phyloP scores from a whole-genome alignment of 768 basidiomycete genomes.

The Lactarius quietus region DNA sequence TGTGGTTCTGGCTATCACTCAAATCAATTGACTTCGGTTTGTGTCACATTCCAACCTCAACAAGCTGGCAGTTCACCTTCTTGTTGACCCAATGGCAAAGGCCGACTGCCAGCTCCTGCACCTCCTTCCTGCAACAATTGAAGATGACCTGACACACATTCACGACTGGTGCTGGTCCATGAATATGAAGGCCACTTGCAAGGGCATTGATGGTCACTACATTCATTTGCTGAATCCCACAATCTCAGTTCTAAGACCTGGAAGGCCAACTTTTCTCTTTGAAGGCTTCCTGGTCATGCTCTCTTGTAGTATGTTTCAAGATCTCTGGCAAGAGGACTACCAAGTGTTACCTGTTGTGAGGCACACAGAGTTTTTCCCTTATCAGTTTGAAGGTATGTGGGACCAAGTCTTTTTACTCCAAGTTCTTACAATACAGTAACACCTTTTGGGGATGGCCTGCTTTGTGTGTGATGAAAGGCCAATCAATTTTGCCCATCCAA shows the following conservation, averaged over 20 bases:
- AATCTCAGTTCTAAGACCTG: background rate
- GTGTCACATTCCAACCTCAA: no score
- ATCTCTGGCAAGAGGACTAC: background rate
- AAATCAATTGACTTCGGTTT: no score
- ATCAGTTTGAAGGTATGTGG: background rate
- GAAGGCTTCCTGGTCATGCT: background rate
- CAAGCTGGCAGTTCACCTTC: no score
- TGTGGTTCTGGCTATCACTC: no score
- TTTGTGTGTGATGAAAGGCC: no score
- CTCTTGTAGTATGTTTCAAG: background rate
- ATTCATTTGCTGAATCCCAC: background rate
- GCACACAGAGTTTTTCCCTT: background rate
- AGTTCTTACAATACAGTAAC: no score
- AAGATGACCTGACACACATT: background rate
- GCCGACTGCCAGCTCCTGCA: background rate
- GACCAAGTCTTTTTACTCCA: no score
- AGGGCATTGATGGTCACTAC: no score
- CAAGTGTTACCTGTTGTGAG: no score
- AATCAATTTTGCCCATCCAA: no score
- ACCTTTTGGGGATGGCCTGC: no score
- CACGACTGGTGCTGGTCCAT: conserved; percentile 2
- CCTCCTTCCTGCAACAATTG: background rate
- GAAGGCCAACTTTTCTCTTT: background rate
- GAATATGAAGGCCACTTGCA: background rate
- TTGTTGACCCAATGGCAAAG: background rate